Conservation (phyloP, 495 filamentous ascomycete genomes). For the Aspergillus campestris region DNA sequence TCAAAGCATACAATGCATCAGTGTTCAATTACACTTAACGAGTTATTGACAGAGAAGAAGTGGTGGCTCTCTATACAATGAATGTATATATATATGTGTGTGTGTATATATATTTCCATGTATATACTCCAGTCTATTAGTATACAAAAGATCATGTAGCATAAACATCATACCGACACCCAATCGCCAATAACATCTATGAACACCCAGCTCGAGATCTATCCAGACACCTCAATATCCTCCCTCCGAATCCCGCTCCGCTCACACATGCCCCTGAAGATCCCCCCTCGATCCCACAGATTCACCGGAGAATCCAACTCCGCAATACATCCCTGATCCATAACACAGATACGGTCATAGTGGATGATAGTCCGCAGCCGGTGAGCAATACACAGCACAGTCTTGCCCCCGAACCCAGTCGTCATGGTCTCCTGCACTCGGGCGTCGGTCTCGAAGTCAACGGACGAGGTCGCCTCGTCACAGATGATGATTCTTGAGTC, state of each 20-base stretch:
- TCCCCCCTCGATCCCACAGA: constrained; percentile 61
- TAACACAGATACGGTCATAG: constrained; percentile 94
- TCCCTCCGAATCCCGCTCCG: constrained; percentile 71
- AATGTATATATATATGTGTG: too few species aligned
- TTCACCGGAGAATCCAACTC: constrained; percentile 71
- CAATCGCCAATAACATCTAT: too few species aligned
- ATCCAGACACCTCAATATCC: constrained; percentile 37
- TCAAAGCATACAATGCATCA: too few species aligned
- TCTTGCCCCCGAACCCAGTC: constrained; percentile 78
- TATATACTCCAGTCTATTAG: too few species aligned
- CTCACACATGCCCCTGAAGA: constrained; percentile 91
- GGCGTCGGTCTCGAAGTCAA: constrained; percentile 94
- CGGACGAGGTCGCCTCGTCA: constrained; percentile 87
- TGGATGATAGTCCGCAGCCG: constrained; percentile 80
- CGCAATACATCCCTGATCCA: constrained; percentile 80
- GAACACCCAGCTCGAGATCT: too few species aligned
- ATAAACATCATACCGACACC: too few species aligned
- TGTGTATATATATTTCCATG: too few species aligned
- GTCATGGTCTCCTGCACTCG: constrained; percentile 92
- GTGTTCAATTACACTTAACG: too few species aligned
- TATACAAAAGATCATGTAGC: too few species aligned
- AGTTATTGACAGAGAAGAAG: too few species aligned
- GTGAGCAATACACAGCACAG: constrained; percentile 92
- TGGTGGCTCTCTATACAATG: too few species aligned
- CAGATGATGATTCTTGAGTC: constrained; percentile 87